Evolutionary conservation across 2,329 filamentous ascomycete species (phyloP), one percentile per base, ranked within the genome.

Genomic region (Alternaria triticina): DNA sequence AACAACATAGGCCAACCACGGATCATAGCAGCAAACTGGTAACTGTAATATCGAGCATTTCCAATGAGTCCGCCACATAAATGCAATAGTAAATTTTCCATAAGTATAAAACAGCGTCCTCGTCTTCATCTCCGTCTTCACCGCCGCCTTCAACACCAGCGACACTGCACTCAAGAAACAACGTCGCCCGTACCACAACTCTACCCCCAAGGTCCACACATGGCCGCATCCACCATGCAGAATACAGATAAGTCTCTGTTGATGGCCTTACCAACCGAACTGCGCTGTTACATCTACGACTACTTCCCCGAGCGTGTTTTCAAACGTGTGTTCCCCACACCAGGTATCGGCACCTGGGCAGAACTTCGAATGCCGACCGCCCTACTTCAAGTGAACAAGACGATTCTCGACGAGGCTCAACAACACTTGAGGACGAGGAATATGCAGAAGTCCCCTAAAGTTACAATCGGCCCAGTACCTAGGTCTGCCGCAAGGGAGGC

Each of bases 111-210:
- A 3, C n/a, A 10, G 36, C n/a, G n/a, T 40, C 36, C 36, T 40
- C 9, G 4, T 40, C 15, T 17, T 40, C 15, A 40, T 40, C 15
- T 36, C 15, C 33, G 13, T 36, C 33, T 0, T 9, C 15, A 36
- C 15, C n/a, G 9, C 36, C n/a, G 36, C 36, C 36, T 17, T 40
- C n/a, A 40, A 40, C 36, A 40, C 36, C 36, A 11, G 9, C 36
- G n/a, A 40, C 0, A 40, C 36, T 40, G n/a, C 36, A 40, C 36
- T 0, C 2, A 17, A 40, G 36, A 40, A 40, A 40, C 36, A 40
- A 17, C 36, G 36, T 15, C 36, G 15, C 9, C n/a, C 36, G 4
- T 3, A 40, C 0, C 0, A 40, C 36, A 0, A 40, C 0, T 6
- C 36, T 40, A 40, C n/a, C n/a, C 36, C 1, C 36, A 0, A 17